A percentile compares a stretch with the other conserved stretches of the same genome.
Evolutionary conservation across 2,329 filamentous ascomycete species (phyloP).

Genomic region (Botrytis paeoniae): DNA sequence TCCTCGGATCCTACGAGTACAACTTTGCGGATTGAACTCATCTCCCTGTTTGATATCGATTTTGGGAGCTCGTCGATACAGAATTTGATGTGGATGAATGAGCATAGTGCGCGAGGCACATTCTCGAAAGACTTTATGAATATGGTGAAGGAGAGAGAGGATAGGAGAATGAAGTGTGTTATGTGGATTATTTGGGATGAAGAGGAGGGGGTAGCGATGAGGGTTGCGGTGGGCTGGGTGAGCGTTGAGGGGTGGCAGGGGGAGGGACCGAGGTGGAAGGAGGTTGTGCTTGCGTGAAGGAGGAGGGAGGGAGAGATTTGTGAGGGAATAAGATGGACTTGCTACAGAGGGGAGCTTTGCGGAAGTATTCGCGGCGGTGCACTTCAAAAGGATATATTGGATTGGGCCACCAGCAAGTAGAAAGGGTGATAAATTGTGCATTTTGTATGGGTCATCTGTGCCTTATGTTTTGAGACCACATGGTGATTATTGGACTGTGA

Average conservation of each 20-base stretch:
- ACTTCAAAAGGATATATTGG: too few relatives aligned
- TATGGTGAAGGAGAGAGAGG: not conserved
- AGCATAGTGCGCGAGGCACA: not conserved
- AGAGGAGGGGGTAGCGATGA: not conserved
- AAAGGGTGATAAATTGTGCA: too few relatives aligned
- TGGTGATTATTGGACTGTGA: not conserved
- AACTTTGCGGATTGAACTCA: not conserved
- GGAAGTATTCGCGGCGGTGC: not conserved
- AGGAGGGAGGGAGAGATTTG: too few relatives aligned
- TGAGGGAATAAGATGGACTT: too few relatives aligned
- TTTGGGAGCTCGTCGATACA: not conserved
- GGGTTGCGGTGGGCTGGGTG: not conserved
- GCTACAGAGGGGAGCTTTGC: too few relatives aligned
- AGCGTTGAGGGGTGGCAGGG: not conserved
- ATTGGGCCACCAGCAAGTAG: too few relatives aligned
- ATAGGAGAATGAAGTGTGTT: not conserved
- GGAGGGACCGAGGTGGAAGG: too few relatives aligned
- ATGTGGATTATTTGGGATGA: slow-evolving; percentile 2
- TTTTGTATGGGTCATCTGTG: too few relatives aligned
- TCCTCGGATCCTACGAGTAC: rapidly evolving
- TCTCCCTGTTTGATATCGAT: not conserved
- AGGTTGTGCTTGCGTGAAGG: not conserved
- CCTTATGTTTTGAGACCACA: not conserved
- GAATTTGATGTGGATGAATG: not conserved
- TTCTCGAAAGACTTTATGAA: not conserved